These are phyloP conservation scores for Trifolium subterraneum DNA, from an alignment of 306 rosid genomes.

Conservation along the genomic window DNA sequence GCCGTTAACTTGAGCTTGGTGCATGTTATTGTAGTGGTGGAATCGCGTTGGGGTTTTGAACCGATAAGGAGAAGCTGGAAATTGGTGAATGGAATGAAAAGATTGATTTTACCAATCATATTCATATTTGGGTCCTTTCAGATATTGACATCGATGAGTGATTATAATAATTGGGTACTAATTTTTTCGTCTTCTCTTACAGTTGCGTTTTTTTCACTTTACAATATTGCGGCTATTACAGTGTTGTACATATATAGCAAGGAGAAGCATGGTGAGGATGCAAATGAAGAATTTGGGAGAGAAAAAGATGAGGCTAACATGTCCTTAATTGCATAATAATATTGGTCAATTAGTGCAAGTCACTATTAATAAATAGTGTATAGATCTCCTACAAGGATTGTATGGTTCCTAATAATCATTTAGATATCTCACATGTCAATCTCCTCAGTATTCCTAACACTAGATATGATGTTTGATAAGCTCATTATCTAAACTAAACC, in stretches of 20 bases:
- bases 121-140: not conserved
- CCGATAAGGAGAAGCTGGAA: constrained; percentile 8
- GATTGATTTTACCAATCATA: not conserved
- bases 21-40: constrained; percentile 14
- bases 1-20: not conserved
- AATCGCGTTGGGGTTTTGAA: constrained; percentile 22
- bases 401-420: too few relatives aligned
- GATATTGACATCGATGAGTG: not conserved
- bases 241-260: constrained; percentile 17
- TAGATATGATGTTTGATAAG: too few relatives aligned
- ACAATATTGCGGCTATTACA: not conserved
- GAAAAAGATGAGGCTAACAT: not conserved
- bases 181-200: not conserved
- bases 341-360: not conserved
- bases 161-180: not conserved
- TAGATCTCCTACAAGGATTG: too few relatives aligned
- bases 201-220: not conserved
- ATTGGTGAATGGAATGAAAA: constrained; percentile 15
- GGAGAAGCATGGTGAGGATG: not conserved
- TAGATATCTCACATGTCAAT: too few relatives aligned
- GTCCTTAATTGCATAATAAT: not conserved
- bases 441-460: too few relatives aligned
- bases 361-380: too few relatives aligned
- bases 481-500: too few relatives aligned
- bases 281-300: not conserved